A percentile compares a stretch with the other conserved stretches of the same genome.
These are phyloP conservation scores for Boletus rex-veris DNA, from an alignment of 768 basidiomycete genomes.

Conservation along the genomic window DNA sequence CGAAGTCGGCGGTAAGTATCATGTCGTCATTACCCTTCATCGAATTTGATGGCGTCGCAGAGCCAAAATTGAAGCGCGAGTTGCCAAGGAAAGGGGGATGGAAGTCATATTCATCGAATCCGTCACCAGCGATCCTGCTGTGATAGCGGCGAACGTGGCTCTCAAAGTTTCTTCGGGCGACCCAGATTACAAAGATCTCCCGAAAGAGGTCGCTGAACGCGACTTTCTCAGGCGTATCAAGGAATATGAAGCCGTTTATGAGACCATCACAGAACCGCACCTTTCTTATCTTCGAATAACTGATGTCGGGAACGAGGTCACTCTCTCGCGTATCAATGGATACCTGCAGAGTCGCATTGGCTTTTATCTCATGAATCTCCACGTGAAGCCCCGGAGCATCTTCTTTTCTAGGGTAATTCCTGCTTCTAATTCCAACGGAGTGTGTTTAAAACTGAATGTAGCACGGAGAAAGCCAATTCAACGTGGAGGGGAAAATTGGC, in stretches of 20 bases:
- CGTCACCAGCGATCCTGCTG: constrained; percentile 86
- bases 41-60: constrained; percentile 37
- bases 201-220: constrained; percentile 76
- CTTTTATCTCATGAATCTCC: constrained; percentile 98
- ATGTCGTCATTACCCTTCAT: not conserved
- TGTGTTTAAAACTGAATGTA: constrained; percentile 31
- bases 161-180: constrained; percentile 96
- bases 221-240: constrained; percentile 92
- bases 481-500: constrained; percentile 94
- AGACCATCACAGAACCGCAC: constrained; percentile 89
- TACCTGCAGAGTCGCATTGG: constrained; percentile 97
- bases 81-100: constrained; percentile 83
- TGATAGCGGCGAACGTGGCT: constrained; percentile 94
- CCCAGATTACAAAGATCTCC: constrained; percentile 93
- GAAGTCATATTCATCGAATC: constrained; percentile 93
- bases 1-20: constrained; percentile 58
- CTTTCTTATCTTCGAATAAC: constrained; percentile 88
- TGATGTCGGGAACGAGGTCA: constrained; percentile 91
- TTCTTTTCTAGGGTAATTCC: constrained; percentile 87
- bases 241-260: constrained; percentile 93
- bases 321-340: constrained; percentile 82
- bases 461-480: constrained; percentile 98
- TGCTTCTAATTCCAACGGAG: not conserved
- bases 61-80: constrained; percentile 78
- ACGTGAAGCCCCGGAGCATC: constrained; percentile 94